These are phyloP conservation scores for Xylariaceae sp. DNA, from an alignment of 2,329 filamentous ascomycete genomes.

Conservation along the genomic window DNA sequence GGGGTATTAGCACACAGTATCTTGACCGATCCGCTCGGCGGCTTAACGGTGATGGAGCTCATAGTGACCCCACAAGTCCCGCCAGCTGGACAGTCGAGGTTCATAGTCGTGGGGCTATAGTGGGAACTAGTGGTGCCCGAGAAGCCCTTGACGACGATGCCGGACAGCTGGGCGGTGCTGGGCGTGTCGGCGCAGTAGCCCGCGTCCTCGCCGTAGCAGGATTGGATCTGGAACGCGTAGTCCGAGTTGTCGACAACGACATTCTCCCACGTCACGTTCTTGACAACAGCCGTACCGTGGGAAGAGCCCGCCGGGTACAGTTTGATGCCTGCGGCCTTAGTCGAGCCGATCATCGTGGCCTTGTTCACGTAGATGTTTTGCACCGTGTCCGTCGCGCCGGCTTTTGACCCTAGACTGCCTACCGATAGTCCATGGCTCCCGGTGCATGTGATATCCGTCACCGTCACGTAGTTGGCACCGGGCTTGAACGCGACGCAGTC, in stretches of 20 bases:
- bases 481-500: slow-evolving; percentile 26
- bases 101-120: slow-evolving; percentile 20
- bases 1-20: slow-evolving; percentile 26
- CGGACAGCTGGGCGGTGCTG: slow-evolving; percentile 21
- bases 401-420: slow-evolving; percentile 14
- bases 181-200: slow-evolving; percentile 13
- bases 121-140: slow-evolving; percentile 12
- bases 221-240: slow-evolving; percentile 26
- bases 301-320: slow-evolving; percentile 18
- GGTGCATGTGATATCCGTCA: slow-evolving; percentile 19
- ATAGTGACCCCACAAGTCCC: slow-evolving; percentile 19
- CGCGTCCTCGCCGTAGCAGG: slow-evolving; percentile 21
- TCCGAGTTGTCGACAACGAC: slow-evolving; percentile 22
- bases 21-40: slow-evolving; percentile 16
- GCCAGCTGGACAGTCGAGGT: slow-evolving; percentile 16
- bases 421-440: slow-evolving; percentile 25
- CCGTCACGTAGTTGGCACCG: slow-evolving; percentile 19
- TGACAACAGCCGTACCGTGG: slow-evolving; percentile 19
- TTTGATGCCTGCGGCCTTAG: slow-evolving; percentile 23
- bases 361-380: slow-evolving; percentile 19
- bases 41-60: slow-evolving; percentile 16
- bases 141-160: slow-evolving; percentile 14
- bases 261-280: slow-evolving; percentile 24
- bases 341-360: slow-evolving; percentile 19
- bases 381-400: slow-evolving; percentile 15